These are phyloP conservation scores for Glonium stellatum DNA, from an alignment of 495 filamentous ascomycete species.

Conservation along the genomic window DNA sequence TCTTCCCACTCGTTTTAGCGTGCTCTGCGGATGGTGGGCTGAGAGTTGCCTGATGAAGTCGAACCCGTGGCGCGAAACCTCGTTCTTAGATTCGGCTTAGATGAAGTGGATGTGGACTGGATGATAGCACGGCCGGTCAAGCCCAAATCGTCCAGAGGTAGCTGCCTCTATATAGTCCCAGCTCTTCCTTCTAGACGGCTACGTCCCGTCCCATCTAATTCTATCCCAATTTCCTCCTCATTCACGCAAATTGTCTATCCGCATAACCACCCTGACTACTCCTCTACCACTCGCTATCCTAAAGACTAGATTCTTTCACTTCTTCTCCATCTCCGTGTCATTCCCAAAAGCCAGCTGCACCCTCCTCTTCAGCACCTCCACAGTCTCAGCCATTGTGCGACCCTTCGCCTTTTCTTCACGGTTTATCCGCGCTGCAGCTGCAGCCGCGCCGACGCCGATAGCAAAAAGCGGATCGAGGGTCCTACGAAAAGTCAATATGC, in stretches of 20 bases:
- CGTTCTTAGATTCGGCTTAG: no score
- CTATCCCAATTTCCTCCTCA: neutral
- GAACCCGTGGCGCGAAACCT: no score
- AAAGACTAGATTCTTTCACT: neutral
- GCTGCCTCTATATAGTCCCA: no score
- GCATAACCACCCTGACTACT: no score
- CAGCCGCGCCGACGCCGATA: slow-evolving; percentile 62
- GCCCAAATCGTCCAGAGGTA: no score
- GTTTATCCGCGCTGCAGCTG: slow-evolving; percentile 62
- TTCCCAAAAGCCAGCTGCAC: slow-evolving; percentile 13
- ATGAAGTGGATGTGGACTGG: no score
- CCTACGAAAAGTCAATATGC: slow-evolving; percentile 37
- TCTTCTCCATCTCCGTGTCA: neutral
- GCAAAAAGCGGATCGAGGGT: slow-evolving; percentile 82
- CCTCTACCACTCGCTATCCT: no score
- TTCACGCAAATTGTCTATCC: neutral
- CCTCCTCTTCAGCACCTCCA: slow-evolving; percentile 43
- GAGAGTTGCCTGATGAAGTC: no score
- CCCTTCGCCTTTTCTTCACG: slow-evolving; percentile 75
- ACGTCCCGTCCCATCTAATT: neutral
- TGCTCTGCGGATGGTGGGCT: no score
- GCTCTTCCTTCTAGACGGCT: neutral
- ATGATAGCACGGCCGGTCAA: no score
- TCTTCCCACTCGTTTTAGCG: no score
- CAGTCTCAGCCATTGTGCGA: slow-evolving; percentile 44